These are phyloP conservation scores for Cenchrus fungigraminus DNA, from an alignment of 176 grass and related monocot species.

Conservation along the genomic window DNA sequence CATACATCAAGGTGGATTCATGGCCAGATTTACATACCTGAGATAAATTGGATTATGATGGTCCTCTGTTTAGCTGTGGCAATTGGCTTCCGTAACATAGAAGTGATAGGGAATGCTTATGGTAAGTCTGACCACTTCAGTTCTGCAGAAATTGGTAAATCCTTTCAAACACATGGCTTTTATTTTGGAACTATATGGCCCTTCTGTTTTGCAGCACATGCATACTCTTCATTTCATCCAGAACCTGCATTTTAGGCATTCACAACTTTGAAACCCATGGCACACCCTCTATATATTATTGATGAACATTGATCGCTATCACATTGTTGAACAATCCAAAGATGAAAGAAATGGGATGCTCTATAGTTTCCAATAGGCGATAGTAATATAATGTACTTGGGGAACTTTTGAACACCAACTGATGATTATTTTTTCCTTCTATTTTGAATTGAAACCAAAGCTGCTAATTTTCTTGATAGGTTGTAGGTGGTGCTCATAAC, in stretches of 20 bases:
- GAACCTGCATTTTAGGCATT: background rate
- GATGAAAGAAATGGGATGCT: background rate
- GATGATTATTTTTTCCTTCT: background rate
- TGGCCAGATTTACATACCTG: constrained; percentile 87
- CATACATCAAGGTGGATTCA: constrained; percentile 83
- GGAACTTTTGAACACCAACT: background rate
- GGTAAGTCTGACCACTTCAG: constrained; percentile 56
- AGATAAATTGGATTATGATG: constrained; percentile 90
- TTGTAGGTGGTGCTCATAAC: background rate
- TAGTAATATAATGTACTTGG: background rate
- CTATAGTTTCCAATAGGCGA: background rate
- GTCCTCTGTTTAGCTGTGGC: constrained; percentile 68
- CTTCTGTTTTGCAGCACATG: background rate
- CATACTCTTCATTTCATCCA: constrained; percentile 7
- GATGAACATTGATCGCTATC: background rate
- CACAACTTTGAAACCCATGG: background rate
- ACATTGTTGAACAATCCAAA: background rate
- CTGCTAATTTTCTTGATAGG: constrained; percentile 15
- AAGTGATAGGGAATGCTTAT: constrained; percentile 77
- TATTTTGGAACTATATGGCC: background rate
- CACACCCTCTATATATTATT: background rate
- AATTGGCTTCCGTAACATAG: constrained; percentile 61
- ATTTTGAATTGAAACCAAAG: background rate
- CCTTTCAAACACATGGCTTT: background rate
- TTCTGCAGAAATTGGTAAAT: constrained; percentile 4